Conservation (phyloP, 169 alveolate genomes). For the Plasmodium berghei region DNA sequence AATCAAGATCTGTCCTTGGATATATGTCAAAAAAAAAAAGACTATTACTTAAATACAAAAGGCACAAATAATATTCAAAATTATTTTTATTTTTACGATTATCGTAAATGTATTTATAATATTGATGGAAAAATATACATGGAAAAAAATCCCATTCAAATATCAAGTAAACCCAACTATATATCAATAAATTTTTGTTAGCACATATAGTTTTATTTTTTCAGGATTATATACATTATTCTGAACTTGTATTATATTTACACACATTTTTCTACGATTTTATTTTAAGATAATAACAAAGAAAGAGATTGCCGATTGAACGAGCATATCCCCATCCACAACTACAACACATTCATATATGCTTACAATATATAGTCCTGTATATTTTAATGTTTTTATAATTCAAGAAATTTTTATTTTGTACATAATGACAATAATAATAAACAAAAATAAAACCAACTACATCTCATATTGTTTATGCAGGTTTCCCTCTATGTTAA, state of each 20-base stretch:
- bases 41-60: constrained; percentile 42
- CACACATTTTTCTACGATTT: background rate
- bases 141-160: constrained; percentile 38
- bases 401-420: background rate
- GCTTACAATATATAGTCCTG: constrained; percentile 37
- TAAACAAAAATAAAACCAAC: too few relatives aligned
- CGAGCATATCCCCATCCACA: constrained; percentile 2
- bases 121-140: constrained; percentile 67
- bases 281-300: constrained; percentile 8
- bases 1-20: constrained; percentile 28
- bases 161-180: background rate
- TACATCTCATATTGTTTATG: too few relatives aligned
- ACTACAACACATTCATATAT: constrained; percentile 45
- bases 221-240: too few relatives aligned
- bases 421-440: too few relatives aligned
- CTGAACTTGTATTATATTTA: background rate
- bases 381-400: background rate
- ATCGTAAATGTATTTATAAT: constrained; percentile 41
- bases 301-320: constrained; percentile 32
- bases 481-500: too few relatives aligned
- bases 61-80: constrained; percentile 37
- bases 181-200: too few relatives aligned
- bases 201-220: background rate
- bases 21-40: constrained; percentile 26
- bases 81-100: constrained; percentile 51